Evolutionary conservation across 345 rosid genomes (phyloP), one percentile per base, ranked within the genome.

Genomic region (Gossypium thurberi): DNA sequence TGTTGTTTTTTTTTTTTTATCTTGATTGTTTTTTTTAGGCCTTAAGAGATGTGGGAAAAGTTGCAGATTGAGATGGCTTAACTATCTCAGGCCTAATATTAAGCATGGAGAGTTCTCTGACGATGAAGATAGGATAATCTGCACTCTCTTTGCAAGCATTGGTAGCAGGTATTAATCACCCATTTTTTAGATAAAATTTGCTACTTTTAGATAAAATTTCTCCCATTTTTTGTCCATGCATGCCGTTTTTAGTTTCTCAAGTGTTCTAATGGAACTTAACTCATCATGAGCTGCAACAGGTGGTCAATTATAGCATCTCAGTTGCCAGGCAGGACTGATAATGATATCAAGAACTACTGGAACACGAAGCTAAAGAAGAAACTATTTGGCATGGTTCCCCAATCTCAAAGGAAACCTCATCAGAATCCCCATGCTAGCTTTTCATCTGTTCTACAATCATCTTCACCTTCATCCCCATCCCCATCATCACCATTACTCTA

Each of bases 251-350:
- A 73, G 80, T 76, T 81, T 74, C 71, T 64, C 68, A 50, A 69
- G 18, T 69, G 66, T 64, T n/a, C 40, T 56, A 26, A 64, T 37
- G 18, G 15, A 10, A 11, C 48, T 55, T 26, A 8, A 47, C 59
- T 46, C 62, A 58, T 25, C 28, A 23, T 57, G 7, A 21, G 17
- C 13, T 58, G 37, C 33, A 8, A 61, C 84, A 84, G 90, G 82
- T 93, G 98, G 97, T 89, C 98, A 73, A 75, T 91, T 76, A 93
- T 91, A 77, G 97, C 98, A 63, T 85, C 97, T 75, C 98, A 89
- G 66, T 77, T 93, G 63, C 94, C 90, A 51, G 98, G 98, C 55
- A 87, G 98, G 80, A 93, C 98, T 47, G 98, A 90, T 67, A 93
- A 93, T 74, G 98, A 93, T 78, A 87, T 91, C 75, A 93, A 93